A percentile compares a stretch with the other conserved stretches of the same genome.
These are phyloP conservation scores for Rhododendron kiyosumense DNA, from an alignment of 148 eudicot genomes.

Conservation along the genomic window DNA sequence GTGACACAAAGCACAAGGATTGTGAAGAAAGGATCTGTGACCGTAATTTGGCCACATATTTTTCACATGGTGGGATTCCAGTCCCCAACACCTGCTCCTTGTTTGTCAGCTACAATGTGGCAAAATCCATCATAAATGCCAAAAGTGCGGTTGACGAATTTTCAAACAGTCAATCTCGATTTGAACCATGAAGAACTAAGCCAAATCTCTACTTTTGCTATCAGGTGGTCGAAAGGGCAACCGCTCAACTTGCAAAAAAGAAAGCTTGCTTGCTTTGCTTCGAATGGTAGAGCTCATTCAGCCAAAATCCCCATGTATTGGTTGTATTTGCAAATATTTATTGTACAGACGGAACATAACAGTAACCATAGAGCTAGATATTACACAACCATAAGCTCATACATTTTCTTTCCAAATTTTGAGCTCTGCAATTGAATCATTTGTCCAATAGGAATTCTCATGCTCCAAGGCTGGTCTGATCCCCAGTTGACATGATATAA, in stretches of 20 bases:
- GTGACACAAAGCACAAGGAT: background rate
- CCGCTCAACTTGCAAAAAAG: conserved; percentile 32
- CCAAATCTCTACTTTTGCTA: background rate
- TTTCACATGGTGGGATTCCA: background rate
- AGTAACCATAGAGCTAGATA: background rate
- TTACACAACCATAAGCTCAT: background rate
- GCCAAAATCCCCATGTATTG: background rate
- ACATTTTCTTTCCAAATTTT: background rate
- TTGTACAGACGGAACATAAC: background rate
- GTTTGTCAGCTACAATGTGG: background rate
- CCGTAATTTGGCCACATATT: background rate
- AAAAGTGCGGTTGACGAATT: background rate
- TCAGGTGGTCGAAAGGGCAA: conserved; percentile 57
- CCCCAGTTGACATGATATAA: background rate
- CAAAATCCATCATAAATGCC: background rate
- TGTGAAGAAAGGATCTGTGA: background rate
- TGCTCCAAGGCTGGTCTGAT: background rate
- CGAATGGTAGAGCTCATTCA: conserved; percentile 4
- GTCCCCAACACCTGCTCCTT: background rate
- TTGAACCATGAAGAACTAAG: conserved; percentile 5
- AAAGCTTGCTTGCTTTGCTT: conserved; percentile 50
- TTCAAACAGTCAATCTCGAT: background rate
- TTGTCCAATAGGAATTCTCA: background rate
- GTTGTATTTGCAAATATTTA: background rate
- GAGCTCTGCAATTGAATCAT: background rate